Percentiles rank a stretch among this genome's conserved stretches.
phyloP scores from a whole-genome alignment of 352 stramenopile genomes.

The Pythium aristosporum region DNA sequence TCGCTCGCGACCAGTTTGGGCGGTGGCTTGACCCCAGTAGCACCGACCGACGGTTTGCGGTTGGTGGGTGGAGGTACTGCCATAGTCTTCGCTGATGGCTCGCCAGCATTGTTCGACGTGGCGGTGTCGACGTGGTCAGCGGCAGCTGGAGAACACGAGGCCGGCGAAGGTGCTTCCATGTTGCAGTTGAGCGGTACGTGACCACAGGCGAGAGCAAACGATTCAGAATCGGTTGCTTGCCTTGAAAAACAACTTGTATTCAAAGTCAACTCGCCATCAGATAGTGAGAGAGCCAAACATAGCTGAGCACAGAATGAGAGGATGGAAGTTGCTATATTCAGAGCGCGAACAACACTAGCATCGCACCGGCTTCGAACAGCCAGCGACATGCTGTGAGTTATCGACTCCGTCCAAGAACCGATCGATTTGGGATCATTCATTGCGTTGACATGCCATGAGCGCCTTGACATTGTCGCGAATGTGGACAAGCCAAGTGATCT shows the following conservation, averaged over 20 bases:
- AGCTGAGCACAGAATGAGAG: too few species aligned
- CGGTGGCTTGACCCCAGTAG: neutral
- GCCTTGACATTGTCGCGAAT: conserved; percentile 75
- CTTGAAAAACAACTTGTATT: neutral
- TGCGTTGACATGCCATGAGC: conserved; percentile 56
- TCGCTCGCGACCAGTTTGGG: conserved; percentile 19
- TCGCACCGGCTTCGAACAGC: neutral
- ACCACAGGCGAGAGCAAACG: too few species aligned
- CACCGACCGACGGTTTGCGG: conserved; percentile 2
- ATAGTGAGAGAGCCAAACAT: too few species aligned
- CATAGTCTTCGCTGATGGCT: neutral
- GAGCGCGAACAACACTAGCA: too few species aligned
- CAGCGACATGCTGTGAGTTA: neutral
- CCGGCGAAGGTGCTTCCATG: neutral
- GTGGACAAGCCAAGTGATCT: conserved; percentile 62
- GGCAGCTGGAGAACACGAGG: neutral
- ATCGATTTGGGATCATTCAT: neutral
- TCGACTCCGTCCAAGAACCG: neutral
- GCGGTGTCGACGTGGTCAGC: too few species aligned
- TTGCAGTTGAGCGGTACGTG: neutral
- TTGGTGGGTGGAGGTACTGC: neutral
- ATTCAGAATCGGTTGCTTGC: neutral
- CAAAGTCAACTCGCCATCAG: too few species aligned
- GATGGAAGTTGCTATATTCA: too few species aligned
- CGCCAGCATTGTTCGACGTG: conserved; percentile 1